A percentile compares a stretch with the other conserved stretches of the same genome.
Evolutionary conservation across 208 protist genomes (phyloP).

Genomic region (Paratrypanosoma confusum): DNA sequence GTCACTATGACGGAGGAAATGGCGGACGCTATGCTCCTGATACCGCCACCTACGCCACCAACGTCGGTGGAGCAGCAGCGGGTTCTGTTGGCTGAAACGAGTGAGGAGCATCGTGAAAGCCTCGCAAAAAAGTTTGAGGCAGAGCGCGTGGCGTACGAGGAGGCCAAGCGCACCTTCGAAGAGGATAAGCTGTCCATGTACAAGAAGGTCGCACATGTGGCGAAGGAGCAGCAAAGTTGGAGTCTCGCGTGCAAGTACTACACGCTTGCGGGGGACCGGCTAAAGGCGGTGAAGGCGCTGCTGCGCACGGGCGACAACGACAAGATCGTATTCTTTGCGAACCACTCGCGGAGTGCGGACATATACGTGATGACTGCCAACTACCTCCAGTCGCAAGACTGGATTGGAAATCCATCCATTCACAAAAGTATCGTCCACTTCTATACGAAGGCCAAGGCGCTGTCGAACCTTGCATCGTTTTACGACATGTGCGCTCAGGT

Average conservation of each 20-base stretch:
- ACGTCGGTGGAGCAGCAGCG: slow-evolving; percentile 8
- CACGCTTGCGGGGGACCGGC: slow-evolving; percentile 89
- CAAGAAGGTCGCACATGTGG: slow-evolving; percentile 66
- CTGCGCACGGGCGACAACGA: slow-evolving; percentile 93
- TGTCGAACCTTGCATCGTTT: slow-evolving; percentile 80
- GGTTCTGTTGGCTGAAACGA: too few relatives aligned
- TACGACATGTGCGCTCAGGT: slow-evolving; percentile 90
- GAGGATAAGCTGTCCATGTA: slow-evolving; percentile 50
- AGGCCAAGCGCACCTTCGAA: not conserved
- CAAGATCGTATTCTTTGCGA: slow-evolving; percentile 96
- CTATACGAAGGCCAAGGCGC: slow-evolving; percentile 94
- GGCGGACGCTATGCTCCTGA: slow-evolving; percentile 87
- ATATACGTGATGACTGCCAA: slow-evolving; percentile 95
- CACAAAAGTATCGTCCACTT: slow-evolving; percentile 94
- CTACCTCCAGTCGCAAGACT: slow-evolving; percentile 94
- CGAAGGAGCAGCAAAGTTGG: slow-evolving; percentile 86
- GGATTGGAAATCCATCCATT: slow-evolving; percentile 86
- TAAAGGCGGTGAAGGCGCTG: slow-evolving; percentile 95
- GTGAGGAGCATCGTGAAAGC: slow-evolving; percentile 27
- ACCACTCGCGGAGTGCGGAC: slow-evolving; percentile 87
- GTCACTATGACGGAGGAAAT: slow-evolving; percentile 87
- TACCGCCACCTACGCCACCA: too few relatives aligned
- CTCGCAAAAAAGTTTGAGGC: too few relatives aligned
- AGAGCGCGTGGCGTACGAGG: too few relatives aligned
- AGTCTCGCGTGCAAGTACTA: slow-evolving; percentile 90